Evolutionary conservation across 139 green algal species (phyloP).

Genomic region (Penium margaritaceum): DNA sequence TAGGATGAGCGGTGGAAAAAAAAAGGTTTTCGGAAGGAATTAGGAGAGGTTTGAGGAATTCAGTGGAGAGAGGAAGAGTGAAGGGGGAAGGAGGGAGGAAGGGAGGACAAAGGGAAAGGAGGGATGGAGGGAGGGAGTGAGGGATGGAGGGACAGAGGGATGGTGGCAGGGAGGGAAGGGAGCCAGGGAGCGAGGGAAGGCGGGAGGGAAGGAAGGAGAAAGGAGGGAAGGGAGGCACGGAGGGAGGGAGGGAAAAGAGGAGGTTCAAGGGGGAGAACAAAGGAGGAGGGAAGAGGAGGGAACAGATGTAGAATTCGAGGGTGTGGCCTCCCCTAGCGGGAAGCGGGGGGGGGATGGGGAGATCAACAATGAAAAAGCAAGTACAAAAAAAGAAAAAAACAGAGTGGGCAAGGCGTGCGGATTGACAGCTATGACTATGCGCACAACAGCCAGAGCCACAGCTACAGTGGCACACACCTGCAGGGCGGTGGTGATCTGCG

Average conservation of each 20-base stretch:
- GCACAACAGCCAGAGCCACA: not conserved
- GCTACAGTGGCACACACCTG: constrained; percentile 13
- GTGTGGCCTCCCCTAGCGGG: no score
- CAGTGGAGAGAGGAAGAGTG: no score
- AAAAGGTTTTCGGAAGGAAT: not conserved
- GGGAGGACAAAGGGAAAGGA: not conserved
- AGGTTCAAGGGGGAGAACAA: no score
- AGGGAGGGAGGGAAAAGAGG: no score
- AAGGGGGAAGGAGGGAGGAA: not conserved
- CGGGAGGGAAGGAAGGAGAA: no score
- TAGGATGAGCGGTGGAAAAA: not conserved
- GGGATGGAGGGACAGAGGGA: not conserved
- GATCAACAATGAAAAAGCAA: no score
- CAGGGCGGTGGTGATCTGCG: constrained; percentile 38
- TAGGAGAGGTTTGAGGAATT: not conserved
- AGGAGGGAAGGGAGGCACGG: no score
- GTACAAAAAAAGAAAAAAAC: not conserved
- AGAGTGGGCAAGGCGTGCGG: no score
- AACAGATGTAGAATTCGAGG: no score
- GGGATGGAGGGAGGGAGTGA: not conserved
- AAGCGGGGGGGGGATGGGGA: constrained; percentile 2
- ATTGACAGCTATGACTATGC: not conserved
- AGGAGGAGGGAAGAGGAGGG: no score
- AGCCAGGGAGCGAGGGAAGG: no score
- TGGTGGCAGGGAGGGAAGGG: no score